Percentiles rank a stretch among this genome's conserved stretches.
phyloP scores from a whole-genome alignment of 805 yeast species.

The Scheffersomyces coipomensis region DNA sequence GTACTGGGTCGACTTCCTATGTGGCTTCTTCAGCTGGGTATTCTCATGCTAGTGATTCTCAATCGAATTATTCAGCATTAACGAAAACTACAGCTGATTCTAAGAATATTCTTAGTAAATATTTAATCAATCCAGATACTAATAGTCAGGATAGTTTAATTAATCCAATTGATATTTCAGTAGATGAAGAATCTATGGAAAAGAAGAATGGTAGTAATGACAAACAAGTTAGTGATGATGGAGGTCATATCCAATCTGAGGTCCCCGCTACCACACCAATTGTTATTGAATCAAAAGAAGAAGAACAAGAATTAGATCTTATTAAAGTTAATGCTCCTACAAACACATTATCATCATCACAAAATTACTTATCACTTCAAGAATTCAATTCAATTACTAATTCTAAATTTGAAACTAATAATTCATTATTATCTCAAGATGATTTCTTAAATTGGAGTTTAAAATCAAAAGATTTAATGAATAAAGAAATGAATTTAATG shows the following conservation, averaged over 20 bases:
- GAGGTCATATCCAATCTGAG: too few species aligned
- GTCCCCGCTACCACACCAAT: not conserved
- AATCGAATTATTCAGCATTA: not conserved
- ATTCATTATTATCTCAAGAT: not conserved
- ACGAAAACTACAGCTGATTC: not conserved
- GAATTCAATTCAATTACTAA: not conserved
- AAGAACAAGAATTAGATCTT: too few species aligned
- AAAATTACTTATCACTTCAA: not conserved
- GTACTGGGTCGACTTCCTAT: too few species aligned
- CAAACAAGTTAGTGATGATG: not conserved
- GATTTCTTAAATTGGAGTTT: conserved; percentile 4
- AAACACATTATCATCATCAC: not conserved
- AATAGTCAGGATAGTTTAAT: not conserved
- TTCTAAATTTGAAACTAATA: not conserved
- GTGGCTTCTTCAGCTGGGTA: too few species aligned
- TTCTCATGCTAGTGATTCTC: too few species aligned
- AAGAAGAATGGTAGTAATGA: not conserved
- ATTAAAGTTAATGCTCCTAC: too few species aligned
- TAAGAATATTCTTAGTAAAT: not conserved
- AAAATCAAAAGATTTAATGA: conserved; percentile 1
- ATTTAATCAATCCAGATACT: not conserved
- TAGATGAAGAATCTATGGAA: too few species aligned
- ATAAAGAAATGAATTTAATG: not conserved
- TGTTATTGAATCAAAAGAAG: too few species aligned
- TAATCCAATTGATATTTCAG: not conserved